Conservation (phyloP, 2,329 filamentous ascomycete genomes). For the Polytolypa hystricis region DNA sequence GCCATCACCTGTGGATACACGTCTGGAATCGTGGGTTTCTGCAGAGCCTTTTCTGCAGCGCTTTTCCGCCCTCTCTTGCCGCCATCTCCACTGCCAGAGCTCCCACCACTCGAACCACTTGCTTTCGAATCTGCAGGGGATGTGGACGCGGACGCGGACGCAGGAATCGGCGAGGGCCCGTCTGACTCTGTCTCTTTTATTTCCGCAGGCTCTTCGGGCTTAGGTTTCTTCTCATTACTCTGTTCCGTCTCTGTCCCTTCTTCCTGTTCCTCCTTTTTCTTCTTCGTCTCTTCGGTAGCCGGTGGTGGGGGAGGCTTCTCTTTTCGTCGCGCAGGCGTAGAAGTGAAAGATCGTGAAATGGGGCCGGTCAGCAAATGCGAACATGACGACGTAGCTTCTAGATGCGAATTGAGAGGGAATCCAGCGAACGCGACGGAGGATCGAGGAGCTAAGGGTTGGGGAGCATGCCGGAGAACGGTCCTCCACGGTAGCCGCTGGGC, state of each 20-base stretch:
- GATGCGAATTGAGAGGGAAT: slow-evolving; percentile 18
- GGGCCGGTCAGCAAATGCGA: slow-evolving; percentile 15
- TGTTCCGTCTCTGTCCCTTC: slow-evolving; percentile 33
- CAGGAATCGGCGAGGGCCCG: slow-evolving; percentile 33
- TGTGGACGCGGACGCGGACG: slow-evolving; percentile 19
- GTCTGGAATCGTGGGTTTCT: slow-evolving; percentile 84
- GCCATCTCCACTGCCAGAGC: slow-evolving; percentile 33
- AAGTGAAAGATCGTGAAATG: slow-evolving; percentile 32
- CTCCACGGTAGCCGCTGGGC: slow-evolving; percentile 56
- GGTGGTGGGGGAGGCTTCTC: slow-evolving; percentile 43
- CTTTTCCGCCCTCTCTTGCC: slow-evolving; percentile 51
- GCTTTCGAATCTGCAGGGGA: slow-evolving; percentile 32
- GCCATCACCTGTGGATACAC: slow-evolving; percentile 97
- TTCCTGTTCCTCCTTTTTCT: slow-evolving; percentile 28
- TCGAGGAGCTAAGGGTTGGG: slow-evolving; percentile 28
- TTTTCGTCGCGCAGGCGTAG: slow-evolving; percentile 41
- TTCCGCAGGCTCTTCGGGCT: slow-evolving; percentile 22
- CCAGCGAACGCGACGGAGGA: slow-evolving; percentile 22
- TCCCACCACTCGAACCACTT: slow-evolving; percentile 47
- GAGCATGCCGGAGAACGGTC: slow-evolving; percentile 44
- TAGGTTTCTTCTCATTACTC: slow-evolving; percentile 21
- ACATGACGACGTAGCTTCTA: slow-evolving; percentile 5
- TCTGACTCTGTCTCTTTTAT: slow-evolving; percentile 40
- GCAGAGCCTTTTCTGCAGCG: slow-evolving; percentile 60
- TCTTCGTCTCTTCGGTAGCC: slow-evolving; percentile 33